A percentile compares a stretch with the other conserved stretches of the same genome.
phyloP scores from a whole-genome alignment of 768 basidiomycete genomes.

The Russula abietina region DNA sequence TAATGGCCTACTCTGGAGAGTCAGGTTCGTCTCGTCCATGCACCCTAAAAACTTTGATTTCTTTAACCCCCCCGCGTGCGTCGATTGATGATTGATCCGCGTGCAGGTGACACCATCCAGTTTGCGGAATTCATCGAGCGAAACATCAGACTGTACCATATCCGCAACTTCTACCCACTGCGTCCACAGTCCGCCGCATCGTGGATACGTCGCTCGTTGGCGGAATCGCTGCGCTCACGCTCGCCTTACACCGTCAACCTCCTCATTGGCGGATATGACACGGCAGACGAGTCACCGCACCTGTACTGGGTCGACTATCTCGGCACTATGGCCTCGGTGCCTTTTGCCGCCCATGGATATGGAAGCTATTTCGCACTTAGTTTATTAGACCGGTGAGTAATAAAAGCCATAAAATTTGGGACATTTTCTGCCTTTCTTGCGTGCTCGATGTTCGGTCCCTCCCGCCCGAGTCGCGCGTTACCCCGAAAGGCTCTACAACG shows the following conservation, averaged over 20 bases:
- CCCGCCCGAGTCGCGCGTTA: too few species aligned
- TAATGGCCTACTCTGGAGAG: slow-evolving; percentile 95
- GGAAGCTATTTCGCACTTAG: slow-evolving; percentile 88
- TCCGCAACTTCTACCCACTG: slow-evolving; percentile 85
- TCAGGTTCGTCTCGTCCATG: slow-evolving; percentile 50
- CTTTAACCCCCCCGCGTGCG: too few species aligned
- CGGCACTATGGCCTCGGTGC: slow-evolving; percentile 82
- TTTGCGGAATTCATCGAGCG: slow-evolving; percentile 96
- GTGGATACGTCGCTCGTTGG: slow-evolving; percentile 90
- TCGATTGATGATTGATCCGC: background rate
- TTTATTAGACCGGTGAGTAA: slow-evolving; percentile 78
- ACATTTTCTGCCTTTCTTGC: background rate
- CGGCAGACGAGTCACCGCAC: slow-evolving; percentile 60
- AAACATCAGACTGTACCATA: slow-evolving; percentile 93
- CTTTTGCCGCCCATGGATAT: slow-evolving; percentile 94
- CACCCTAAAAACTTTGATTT: background rate
- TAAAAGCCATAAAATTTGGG: background rate
- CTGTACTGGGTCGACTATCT: slow-evolving; percentile 97
- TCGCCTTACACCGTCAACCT: slow-evolving; percentile 89
- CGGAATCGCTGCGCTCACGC: slow-evolving; percentile 82
- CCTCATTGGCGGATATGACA: slow-evolving; percentile 89
- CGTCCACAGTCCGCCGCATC: slow-evolving; percentile 88
- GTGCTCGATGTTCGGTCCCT: background rate
- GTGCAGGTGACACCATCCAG: slow-evolving; percentile 85
- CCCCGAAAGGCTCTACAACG: slow-evolving; percentile 5